Evolutionary conservation across 345 rosid genomes (phyloP), one percentile per base, ranked within the genome.

Genomic region (Pistacia vera): DNA sequence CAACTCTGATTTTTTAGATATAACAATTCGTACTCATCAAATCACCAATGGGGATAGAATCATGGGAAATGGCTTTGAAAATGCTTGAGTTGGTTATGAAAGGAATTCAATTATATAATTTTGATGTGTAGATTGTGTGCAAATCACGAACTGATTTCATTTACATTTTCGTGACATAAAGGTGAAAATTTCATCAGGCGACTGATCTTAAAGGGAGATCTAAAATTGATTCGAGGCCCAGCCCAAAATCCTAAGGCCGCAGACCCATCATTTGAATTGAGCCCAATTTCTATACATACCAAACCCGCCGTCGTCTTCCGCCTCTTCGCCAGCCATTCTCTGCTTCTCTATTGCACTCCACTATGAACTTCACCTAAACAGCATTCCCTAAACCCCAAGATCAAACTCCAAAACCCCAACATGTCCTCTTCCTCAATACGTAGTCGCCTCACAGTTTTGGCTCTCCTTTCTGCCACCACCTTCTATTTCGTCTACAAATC

Each of bases 401-500:
- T 30, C 66, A 65, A 41, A 38, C 16, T 22, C 46, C 13, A 35
- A 57, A 71, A 13, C 48, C 36, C 68, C 54, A 65, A n/a, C 56
- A 89, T 89, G 91, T 68, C 90, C 46, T 70, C 83, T 5, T 83
- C 87, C 8, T 87, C 96, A 33, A 62, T 86, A 49, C 85, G 88
- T 30, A 80, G 90, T 56, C 97, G 92, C 70, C 62, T 92, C 20
- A 84, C 95, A 12, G 84, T 95, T 54, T 82, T 93, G 20, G 93
- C 93, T 51, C 72, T 95, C 68, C 90, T 95, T 85, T 92, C 99
- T 7, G 94, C 92, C 73, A 78, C 97, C 74, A 87, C 99, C 59
- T 66, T 93, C 76, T 95, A 90, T 86, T 92, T 89, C 84, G 63
- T 93, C 84, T 92, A 86, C 76, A 88, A 90, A 64, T 93, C 93